Percentiles rank a stretch among this genome's conserved stretches.
Evolutionary conservation across 2,329 filamentous ascomycete species (phyloP).

Genomic region (Corniculantispora saksenae): DNA sequence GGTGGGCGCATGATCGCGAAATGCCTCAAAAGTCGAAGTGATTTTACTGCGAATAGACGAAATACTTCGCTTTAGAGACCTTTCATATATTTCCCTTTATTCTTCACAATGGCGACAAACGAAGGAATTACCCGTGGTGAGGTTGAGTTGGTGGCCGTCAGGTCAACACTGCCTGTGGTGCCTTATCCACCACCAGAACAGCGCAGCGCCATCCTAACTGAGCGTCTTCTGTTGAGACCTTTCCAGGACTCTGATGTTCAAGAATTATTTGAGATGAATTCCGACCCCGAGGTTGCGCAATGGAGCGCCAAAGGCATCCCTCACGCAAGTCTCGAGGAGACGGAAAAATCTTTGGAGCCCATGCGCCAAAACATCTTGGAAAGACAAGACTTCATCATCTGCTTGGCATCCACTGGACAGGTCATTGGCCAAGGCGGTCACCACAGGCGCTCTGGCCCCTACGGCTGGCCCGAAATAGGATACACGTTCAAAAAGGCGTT

Average conservation of each 20-base stretch:
- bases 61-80: not conserved
- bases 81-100: not conserved
- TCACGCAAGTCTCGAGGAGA: slow-evolving; percentile 41
- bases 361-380: slow-evolving; percentile 45
- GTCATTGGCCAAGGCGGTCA: slow-evolving; percentile 47
- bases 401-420: slow-evolving; percentile 39
- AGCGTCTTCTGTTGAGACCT: slow-evolving; percentile 52
- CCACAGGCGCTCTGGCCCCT: slow-evolving; percentile 29
- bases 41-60: not conserved
- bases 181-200: slow-evolving; percentile 37
- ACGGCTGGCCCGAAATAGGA: slow-evolving; percentile 55
- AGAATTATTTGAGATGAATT: slow-evolving; percentile 49
- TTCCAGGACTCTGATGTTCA: slow-evolving; percentile 47
- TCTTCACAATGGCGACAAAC: not conserved
- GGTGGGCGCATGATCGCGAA: too few species aligned
- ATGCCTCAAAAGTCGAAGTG: too few species aligned
- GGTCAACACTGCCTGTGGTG: slow-evolving; percentile 42
- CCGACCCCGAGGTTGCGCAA: slow-evolving; percentile 57
- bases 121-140: not conserved
- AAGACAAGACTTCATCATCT: slow-evolving; percentile 56
- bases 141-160: slow-evolving; percentile 33
- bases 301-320: slow-evolving; percentile 43
- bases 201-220: slow-evolving; percentile 41
- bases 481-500: slow-evolving; percentile 49
- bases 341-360: slow-evolving; percentile 36